Evolutionary conservation across 192 early-diverging fungal genomes (phyloP).

Genomic region (Diversispora eburnea): DNA sequence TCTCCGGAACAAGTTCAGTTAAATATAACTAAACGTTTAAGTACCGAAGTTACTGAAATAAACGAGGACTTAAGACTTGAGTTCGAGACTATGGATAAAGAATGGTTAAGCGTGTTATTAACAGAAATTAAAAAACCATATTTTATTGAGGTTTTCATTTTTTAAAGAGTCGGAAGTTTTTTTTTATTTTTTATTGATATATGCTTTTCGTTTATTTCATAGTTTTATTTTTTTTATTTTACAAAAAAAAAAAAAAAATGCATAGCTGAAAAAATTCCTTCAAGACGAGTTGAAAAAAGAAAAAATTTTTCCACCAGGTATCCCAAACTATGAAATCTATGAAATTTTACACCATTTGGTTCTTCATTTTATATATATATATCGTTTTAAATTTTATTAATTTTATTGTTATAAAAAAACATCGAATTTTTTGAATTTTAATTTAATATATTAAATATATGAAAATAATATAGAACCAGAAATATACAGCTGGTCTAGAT

Average conservation of each 20-base stretch:
- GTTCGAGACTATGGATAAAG: constrained; percentile 63
- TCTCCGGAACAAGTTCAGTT: neutral
- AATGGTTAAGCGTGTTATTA: constrained; percentile 64
- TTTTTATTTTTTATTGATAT: neutral
- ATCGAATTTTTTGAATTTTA: too few relatives aligned
- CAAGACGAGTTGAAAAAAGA: constrained; percentile 49
- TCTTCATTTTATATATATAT: neutral
- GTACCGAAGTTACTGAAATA: neutral
- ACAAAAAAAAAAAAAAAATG: constrained; percentile 17
- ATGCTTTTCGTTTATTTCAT: neutral
- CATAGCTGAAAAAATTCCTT: constrained; percentile 69
- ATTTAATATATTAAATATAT: neutral
- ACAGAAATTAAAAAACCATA: constrained; percentile 60
- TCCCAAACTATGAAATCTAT: neutral
- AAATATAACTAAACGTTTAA: neutral
- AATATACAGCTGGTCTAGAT: constrained; percentile 84
- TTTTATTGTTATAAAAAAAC: too few relatives aligned
- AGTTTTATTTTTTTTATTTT: neutral
- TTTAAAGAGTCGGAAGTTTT: neutral
- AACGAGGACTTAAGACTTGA: constrained; percentile 52
- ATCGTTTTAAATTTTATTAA: constrained; percentile 1
- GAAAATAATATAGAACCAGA: constrained; percentile 41
- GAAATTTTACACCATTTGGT: neutral
- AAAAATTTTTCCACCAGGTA: constrained; percentile 68
- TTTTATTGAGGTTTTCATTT: constrained; percentile 48